Percentiles rank a stretch among this genome's conserved stretches.
Evolutionary conservation across 768 basidiomycete genomes (phyloP).

Genomic region (Paxillus involutus): DNA sequence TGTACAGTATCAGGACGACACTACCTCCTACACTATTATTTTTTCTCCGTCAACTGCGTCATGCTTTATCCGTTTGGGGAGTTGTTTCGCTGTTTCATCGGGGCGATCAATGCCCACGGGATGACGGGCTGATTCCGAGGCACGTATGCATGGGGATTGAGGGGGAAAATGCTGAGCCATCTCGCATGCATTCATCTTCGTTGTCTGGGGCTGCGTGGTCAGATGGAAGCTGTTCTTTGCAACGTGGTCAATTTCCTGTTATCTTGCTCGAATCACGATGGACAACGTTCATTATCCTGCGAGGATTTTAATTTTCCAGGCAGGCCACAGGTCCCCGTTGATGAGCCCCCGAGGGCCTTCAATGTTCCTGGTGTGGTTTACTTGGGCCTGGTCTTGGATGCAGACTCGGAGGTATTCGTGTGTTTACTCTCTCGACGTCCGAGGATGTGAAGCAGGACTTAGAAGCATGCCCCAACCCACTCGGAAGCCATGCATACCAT

Average conservation of each 20-base stretch:
- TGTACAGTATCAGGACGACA: conserved; percentile 12
- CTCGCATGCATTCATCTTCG: background rate
- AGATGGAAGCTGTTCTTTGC: background rate
- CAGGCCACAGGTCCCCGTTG: background rate
- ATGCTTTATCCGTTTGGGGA: background rate
- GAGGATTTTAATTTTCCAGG: too few relatives aligned
- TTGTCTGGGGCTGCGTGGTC: background rate
- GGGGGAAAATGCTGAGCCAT: background rate
- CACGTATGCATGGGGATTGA: conserved; percentile 15
- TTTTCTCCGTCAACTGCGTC: conserved; percentile 1
- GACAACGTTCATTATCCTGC: background rate
- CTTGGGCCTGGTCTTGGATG: too few relatives aligned
- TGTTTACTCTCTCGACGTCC: background rate
- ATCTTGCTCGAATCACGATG: background rate
- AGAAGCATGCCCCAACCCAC: too few relatives aligned
- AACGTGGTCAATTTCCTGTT: background rate
- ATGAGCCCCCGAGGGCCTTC: background rate
- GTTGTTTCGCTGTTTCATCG: conserved; percentile 4
- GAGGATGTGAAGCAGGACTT: background rate
- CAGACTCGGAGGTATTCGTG: background rate
- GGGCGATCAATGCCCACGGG: background rate
- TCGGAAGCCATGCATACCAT: too few relatives aligned
- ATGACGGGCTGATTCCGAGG: background rate
- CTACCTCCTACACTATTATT: conserved; percentile 11
- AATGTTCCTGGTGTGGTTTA: too few relatives aligned